phyloP scores from a whole-genome alignment of 2,329 filamentous ascomycete genomes.

The Grosmannia penicillata region DNA sequence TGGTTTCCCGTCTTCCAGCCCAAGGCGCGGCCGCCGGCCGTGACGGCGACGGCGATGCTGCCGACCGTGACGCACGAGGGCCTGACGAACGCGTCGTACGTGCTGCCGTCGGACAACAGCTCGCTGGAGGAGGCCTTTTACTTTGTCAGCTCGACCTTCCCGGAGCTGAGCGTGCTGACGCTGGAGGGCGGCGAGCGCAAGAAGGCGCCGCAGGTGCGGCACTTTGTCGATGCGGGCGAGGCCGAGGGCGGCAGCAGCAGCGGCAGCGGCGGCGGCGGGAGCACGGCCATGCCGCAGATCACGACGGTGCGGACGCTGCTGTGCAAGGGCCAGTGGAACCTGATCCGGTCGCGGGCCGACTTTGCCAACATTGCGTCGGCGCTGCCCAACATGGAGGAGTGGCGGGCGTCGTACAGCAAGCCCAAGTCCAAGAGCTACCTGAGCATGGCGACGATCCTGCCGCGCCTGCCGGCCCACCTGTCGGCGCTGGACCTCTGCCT shows the following conservation, averaged over 20 bases:
- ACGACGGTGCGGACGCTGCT: constrained; percentile 50
- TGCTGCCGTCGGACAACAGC: constrained; percentile 49
- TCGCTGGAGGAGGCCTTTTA: constrained; percentile 55
- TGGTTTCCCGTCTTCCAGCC: constrained; percentile 65
- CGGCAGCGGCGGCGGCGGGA: not conserved
- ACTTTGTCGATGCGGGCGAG: too few species aligned
- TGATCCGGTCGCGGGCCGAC: constrained; percentile 49
- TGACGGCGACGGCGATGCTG: constrained; percentile 28
- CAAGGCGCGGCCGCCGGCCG: constrained; percentile 27
- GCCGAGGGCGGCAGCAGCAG: constrained; percentile 3
- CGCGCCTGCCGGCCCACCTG: constrained; percentile 39
- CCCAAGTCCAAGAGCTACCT: constrained; percentile 61
- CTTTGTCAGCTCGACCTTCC: constrained; percentile 44
- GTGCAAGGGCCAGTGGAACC: constrained; percentile 64
- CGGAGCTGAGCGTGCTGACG: constrained; percentile 50
- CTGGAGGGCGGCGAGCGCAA: constrained; percentile 65
- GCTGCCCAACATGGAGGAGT: constrained; percentile 49
- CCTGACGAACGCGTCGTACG: constrained; percentile 42
- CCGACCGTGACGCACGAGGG: constrained; percentile 40
- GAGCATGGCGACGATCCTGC: constrained; percentile 50
- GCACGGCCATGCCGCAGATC: constrained; percentile 20
- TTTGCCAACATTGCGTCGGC: constrained; percentile 47
- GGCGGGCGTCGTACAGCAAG: constrained; percentile 53
- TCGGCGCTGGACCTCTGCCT: constrained; percentile 52
- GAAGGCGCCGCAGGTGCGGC: constrained; percentile 53